A percentile compares a stretch with the other conserved stretches of the same genome.
Conservation (phyloP, 2,329 filamentous ascomycete species). For the Penicillium sp. region DNA sequence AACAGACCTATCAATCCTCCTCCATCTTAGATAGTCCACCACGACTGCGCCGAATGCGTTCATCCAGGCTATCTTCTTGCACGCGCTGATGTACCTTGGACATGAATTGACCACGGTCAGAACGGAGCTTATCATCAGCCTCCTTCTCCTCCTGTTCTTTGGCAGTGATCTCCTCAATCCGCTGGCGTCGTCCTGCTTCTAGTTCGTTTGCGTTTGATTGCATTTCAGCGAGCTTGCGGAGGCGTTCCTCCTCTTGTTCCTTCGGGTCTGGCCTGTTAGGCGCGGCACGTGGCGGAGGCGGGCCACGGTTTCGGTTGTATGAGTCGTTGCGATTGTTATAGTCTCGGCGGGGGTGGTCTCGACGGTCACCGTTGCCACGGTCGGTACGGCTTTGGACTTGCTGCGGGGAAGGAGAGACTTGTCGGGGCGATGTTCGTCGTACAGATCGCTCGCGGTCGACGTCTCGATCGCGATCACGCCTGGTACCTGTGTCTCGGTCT, state of each 20-base stretch:
- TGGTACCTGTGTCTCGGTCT: conserved; percentile 28
- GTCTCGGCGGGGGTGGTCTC: conserved; percentile 25
- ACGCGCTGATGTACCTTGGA: conserved; percentile 36
- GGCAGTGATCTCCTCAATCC: conserved; percentile 67
- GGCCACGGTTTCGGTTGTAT: conserved; percentile 20
- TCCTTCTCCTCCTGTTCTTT: conserved; percentile 66
- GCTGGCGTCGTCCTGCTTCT: conserved; percentile 68
- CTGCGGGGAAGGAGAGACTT: conserved; percentile 28
- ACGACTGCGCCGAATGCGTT: conserved; percentile 37
- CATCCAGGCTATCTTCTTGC: conserved; percentile 39
- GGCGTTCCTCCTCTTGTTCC: conserved; percentile 35
- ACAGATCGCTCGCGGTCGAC: conserved; percentile 24
- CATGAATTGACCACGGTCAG: conserved; percentile 39
- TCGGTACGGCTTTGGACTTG: conserved; percentile 17
- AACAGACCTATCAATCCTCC: conserved; percentile 20
- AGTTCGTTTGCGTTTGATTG: conserved; percentile 69
- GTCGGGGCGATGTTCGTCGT: conserved; percentile 22
- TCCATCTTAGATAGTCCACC: conserved; percentile 37
- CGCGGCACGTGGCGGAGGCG: conserved; percentile 12
- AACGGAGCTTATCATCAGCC: conserved; percentile 60
- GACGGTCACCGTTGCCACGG: conserved; percentile 17
- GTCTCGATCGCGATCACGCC: conserved; percentile 24
- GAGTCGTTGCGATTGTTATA: conserved; percentile 24
- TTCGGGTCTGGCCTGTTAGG: conserved; percentile 25
- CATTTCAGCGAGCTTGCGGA: conserved; percentile 68